phyloP scores from a whole-genome alignment of 371 early-diverging fungal genomes.

The Zychaea mexicana region DNA sequence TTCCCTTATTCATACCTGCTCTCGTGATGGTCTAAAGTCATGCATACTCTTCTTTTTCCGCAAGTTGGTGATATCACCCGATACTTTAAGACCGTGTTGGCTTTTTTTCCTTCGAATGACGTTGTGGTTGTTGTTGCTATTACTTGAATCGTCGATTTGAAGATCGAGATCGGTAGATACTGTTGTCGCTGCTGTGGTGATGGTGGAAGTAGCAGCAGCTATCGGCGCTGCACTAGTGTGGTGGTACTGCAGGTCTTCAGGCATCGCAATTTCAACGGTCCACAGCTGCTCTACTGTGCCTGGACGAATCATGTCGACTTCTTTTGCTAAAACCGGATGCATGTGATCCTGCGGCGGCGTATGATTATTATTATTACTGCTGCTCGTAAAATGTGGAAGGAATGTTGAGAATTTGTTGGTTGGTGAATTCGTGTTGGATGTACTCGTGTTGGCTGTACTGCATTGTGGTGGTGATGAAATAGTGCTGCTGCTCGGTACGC shows the following conservation, averaged over 20 bases:
- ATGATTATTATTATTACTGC: background rate
- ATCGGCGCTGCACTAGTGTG: background rate
- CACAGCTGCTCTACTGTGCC: conserved; percentile 19
- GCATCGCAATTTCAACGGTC: conserved; percentile 20
- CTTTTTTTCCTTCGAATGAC: background rate
- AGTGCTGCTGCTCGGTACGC: background rate
- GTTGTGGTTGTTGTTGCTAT: background rate
- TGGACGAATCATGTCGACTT: conserved; percentile 14
- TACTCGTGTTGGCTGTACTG: conserved; percentile 5
- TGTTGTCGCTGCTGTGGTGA: background rate
- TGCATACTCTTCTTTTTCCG: background rate
- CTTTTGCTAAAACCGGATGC: conserved; percentile 21
- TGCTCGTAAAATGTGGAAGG: background rate
- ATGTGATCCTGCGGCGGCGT: background rate
- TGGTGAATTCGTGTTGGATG: background rate
- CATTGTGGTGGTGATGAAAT: conserved; percentile 6
- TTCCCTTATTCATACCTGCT: background rate
- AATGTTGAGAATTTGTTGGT: background rate
- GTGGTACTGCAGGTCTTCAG: conserved; percentile 12
- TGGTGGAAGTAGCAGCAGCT: background rate
- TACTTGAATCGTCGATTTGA: too few species aligned
- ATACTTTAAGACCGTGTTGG: background rate
- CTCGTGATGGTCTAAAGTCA: background rate
- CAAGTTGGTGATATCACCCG: background rate
- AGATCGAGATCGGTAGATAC: background rate